Evolutionary conservation across 352 stramenopile genomes (phyloP).

Genomic region (Pythium phragmiticola): DNA sequence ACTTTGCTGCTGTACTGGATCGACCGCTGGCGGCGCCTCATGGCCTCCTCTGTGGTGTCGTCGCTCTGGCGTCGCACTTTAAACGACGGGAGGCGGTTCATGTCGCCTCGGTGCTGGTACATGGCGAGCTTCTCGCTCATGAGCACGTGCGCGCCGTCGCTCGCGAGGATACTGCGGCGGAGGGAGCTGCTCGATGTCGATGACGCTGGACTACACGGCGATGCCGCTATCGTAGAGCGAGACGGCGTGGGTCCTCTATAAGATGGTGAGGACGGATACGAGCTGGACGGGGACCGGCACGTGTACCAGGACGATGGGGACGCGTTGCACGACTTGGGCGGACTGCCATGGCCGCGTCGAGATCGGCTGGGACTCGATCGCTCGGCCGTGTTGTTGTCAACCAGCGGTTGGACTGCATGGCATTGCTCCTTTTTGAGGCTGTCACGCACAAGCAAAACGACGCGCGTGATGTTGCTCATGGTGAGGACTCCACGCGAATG

Average conservation of each 20-base stretch:
- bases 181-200: slow-evolving; percentile 8
- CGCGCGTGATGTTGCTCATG: slow-evolving; percentile 37
- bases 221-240: slow-evolving; percentile 1
- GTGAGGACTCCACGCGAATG: slow-evolving; percentile 31
- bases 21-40: slow-evolving; percentile 32
- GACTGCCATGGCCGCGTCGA: not conserved
- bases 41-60: slow-evolving; percentile 29
- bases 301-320: slow-evolving; percentile 1
- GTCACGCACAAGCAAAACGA: slow-evolving; percentile 33
- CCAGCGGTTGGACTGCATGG: not conserved
- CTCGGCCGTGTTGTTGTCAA: slow-evolving; percentile 13
- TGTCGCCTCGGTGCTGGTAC: slow-evolving; percentile 40
- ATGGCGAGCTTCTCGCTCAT: slow-evolving; percentile 48
- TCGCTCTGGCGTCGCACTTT: slow-evolving; percentile 42
- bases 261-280: not conserved
- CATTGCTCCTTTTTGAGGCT: slow-evolving; percentile 14
- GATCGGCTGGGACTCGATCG: slow-evolving; percentile 1
- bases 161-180: slow-evolving; percentile 48
- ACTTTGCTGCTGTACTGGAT: slow-evolving; percentile 23
- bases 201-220: slow-evolving; percentile 7
- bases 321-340: slow-evolving; percentile 3
- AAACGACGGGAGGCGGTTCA: slow-evolving; percentile 33
- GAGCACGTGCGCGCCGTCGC: slow-evolving; percentile 47
- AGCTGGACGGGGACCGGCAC: not conserved
- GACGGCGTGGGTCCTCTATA: not conserved